Base-by-base conservation (phyloP, 192 early-diverging fungal genomes). In the Backusella luteola region DNA sequence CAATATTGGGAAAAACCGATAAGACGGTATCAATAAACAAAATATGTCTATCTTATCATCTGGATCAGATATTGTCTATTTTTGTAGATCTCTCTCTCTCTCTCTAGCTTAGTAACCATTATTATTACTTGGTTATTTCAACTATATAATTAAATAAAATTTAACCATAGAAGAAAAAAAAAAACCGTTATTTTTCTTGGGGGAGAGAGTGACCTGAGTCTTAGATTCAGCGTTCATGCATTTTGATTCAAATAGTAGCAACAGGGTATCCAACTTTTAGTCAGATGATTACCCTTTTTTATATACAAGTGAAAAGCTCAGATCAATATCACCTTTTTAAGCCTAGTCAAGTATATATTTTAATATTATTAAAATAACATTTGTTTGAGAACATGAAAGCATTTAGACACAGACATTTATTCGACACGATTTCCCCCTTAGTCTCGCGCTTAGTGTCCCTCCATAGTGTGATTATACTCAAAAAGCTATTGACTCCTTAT, bases 311-410 rank as follows among this genome's bases (percentile, higher is more conserved):
- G 3, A 21, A 56, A 56, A 56, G 21, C 0, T 56, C 19, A 56
- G 53, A 56, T 56, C 53, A 56, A 56, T 56, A 56, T 56, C n/a
- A 11, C 53, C 53, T 23, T 63, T 63, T 63, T 63, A 56, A 56
- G 53, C 53, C 19, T 56, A 56, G 53, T 56, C 21, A 56, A 11
- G 53, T n/a, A 63, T 63, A 29, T 1, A 63, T 26, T 63, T 63
- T 63, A 63, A 63, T 63, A 63, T 29, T 12, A 63, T 56, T 56
- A 56, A 21, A 21, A 56, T 56, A 23, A 26, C 12, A 29, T 63
- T 49, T 29, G 56, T 63, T 63, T 29, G 26, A 63, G 56, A 63
- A 26, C 56, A 63, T 29, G 21, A 63, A 63, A 63, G 26, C 8
- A 14, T 63, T 63, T 63, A 63, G 56, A 29, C 56, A 63, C 56